A percentile compares a stretch with the other conserved stretches of the same genome.
phyloP scores from a whole-genome alignment of 2,329 filamentous ascomycete genomes.

The Teratosphaeria epicoccoides region DNA sequence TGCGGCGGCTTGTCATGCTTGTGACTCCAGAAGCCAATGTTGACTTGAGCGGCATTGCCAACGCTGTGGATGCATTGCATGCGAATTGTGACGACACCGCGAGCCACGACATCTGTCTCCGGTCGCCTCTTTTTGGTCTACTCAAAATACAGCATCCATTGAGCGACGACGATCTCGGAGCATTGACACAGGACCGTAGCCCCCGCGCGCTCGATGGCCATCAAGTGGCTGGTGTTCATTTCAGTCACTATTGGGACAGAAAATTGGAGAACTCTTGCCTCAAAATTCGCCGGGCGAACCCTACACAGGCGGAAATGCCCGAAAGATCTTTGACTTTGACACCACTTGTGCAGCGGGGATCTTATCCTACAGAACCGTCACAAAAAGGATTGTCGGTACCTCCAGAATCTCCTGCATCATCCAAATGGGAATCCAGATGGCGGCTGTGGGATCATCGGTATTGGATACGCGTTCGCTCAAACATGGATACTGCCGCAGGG shows the following conservation, averaged over 20 bases:
- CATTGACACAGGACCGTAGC: no score
- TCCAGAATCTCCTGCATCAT: neutral
- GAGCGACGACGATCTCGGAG: no score
- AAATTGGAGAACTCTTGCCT: neutral
- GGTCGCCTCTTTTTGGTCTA: no score
- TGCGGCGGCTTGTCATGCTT: conserved; percentile 7
- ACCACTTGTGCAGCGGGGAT: neutral
- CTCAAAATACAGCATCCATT: no score
- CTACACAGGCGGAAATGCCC: neutral
- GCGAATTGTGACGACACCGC: neutral
- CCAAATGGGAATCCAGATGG: conserved; percentile 19
- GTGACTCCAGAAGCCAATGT: neutral
- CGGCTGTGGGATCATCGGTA: conserved; percentile 46
- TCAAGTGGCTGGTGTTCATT: neutral
- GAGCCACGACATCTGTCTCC: neutral
- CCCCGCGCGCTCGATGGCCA: neutral
- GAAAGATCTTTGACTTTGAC: neutral
- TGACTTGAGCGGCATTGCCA: neutral
- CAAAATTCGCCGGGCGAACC: neutral
- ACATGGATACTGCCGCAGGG: conserved; percentile 17
- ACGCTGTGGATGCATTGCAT: neutral
- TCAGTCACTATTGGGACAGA: neutral
- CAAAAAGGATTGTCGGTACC: neutral
- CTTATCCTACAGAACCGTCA: neutral
- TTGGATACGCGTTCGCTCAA: conserved; percentile 40